phyloP scores from a whole-genome alignment of 805 yeast genomes.

The Spathaspora hagerdaliae region DNA sequence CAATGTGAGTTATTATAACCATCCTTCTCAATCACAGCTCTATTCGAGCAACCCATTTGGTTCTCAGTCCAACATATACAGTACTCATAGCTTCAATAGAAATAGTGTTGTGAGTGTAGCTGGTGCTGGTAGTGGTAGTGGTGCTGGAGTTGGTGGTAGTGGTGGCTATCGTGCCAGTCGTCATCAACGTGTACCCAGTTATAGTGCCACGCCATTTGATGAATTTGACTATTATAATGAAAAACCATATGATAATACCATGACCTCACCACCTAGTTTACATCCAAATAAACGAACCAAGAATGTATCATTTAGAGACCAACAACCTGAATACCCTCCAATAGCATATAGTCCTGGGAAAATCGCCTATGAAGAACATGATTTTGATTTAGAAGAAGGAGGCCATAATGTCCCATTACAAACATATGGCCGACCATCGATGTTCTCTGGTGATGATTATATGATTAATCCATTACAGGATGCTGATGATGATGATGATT shows the following conservation, averaged over 20 bases:
- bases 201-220: not conserved
- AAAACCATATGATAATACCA: not conserved
- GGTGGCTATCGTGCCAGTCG: not conserved
- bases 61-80: not conserved
- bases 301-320: conserved; percentile 27
- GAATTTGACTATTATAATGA: not conserved
- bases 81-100: no score
- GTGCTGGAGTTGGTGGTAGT: no score
- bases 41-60: not conserved
- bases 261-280: not conserved
- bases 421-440: conserved; percentile 6
- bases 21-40: not conserved
- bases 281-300: conserved; percentile 9
- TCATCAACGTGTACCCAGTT: not conserved
- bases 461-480: conserved; percentile 38
- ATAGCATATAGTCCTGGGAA: conserved; percentile 23
- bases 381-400: conserved; percentile 1
- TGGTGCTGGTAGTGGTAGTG: no score
- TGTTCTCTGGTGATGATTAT: conserved; percentile 35
- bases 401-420: not conserved
- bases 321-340: conserved; percentile 28
- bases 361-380: not conserved
- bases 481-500: conserved; percentile 29
- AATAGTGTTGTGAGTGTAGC: no score
- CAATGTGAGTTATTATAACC: not conserved